phyloP scores from a whole-genome alignment of 106 monocot genomes.

The Apostasia ramifera region DNA sequence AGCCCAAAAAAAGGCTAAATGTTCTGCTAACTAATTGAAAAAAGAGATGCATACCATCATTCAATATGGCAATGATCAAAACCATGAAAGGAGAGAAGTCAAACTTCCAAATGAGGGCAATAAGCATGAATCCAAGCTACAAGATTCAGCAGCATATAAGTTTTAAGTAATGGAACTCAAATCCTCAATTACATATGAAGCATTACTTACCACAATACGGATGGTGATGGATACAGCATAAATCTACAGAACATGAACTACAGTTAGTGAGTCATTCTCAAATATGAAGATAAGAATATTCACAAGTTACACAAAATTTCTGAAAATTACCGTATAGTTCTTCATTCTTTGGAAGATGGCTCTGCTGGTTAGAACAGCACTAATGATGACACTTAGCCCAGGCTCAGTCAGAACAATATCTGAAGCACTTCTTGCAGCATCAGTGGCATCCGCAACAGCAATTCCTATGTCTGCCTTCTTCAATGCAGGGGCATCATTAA shows the following conservation, averaged over 20 bases:
- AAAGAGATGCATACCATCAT: slow-evolving; percentile 30
- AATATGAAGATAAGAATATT: background rate
- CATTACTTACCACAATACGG: slow-evolving; percentile 56
- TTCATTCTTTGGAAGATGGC: slow-evolving; percentile 78
- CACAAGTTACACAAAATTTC: background rate
- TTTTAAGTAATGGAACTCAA: background rate
- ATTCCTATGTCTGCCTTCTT: slow-evolving; percentile 76
- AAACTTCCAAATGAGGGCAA: slow-evolving; percentile 56
- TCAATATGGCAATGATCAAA: slow-evolving; percentile 62
- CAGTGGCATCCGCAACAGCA: slow-evolving; percentile 70
- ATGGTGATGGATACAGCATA: slow-evolving; percentile 76
- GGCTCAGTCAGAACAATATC: slow-evolving; percentile 80
- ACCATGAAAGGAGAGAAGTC: slow-evolving; percentile 77
- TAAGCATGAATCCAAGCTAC: slow-evolving; percentile 66
- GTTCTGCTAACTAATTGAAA: background rate
- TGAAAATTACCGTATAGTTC: slow-evolving; percentile 47
- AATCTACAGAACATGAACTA: slow-evolving; percentile 17
- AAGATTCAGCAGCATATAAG: background rate
- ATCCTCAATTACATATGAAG: background rate
- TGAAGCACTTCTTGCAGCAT: slow-evolving; percentile 77
- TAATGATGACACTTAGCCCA: slow-evolving; percentile 64
- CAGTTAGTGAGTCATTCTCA: background rate
- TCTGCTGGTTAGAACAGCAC: slow-evolving; percentile 62
- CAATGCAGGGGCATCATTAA: slow-evolving; percentile 66
- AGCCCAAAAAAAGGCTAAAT: background rate